Conservation (phyloP, 1,284 basidiomycete genomes). For the Athelia sp. region DNA sequence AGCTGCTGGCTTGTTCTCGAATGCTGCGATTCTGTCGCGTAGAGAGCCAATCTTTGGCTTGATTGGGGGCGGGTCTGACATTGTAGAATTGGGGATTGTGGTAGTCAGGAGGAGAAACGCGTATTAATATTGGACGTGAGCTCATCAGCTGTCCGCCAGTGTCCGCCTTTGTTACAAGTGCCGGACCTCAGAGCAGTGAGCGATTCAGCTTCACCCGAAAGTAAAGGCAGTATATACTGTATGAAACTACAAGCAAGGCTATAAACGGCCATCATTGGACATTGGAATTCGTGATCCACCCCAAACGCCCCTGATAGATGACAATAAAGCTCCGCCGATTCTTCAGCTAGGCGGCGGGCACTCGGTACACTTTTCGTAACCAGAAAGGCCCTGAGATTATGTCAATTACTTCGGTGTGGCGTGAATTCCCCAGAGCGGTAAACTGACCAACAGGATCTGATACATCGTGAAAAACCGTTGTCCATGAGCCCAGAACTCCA, state of each 20-base stretch:
- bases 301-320: too few species aligned
- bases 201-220: too few species aligned
- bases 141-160: not conserved
- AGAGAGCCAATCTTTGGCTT: constrained; percentile 68
- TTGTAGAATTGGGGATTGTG: constrained; percentile 27
- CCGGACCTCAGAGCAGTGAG: too few species aligned
- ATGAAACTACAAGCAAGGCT: too few species aligned
- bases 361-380: not conserved
- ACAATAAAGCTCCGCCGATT: not conserved
- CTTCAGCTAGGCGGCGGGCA: not conserved
- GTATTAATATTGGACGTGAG: not conserved
- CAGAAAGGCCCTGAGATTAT: too few species aligned
- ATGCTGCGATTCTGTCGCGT: constrained; percentile 79
- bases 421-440: too few species aligned
- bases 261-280: too few species aligned
- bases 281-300: too few species aligned
- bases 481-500: constrained; percentile 67
- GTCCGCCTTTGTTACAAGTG: not conserved
- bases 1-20: constrained; percentile 53
- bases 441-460: constrained; percentile 51
- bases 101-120: not conserved
- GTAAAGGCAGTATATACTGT: too few species aligned
- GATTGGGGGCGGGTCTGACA: constrained; percentile 43
- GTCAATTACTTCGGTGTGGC: too few species aligned
- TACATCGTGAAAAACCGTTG: constrained; percentile 57